phyloP scores from a whole-genome alignment of 306 rosid genomes.

The Styphnolobium japonicum region DNA sequence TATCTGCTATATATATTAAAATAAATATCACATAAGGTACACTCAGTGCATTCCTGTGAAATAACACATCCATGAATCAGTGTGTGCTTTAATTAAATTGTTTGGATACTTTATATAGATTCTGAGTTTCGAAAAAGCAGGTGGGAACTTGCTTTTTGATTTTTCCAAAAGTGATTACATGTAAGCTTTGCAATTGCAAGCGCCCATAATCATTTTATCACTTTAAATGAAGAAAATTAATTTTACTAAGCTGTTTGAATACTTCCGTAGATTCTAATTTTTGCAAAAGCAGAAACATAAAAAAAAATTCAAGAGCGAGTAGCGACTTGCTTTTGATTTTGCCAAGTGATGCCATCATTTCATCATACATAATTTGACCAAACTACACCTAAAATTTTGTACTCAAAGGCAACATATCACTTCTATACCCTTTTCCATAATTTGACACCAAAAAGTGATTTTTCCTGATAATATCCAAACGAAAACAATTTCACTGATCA shows the following conservation, averaged over 20 bases:
- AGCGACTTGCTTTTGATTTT: neutral
- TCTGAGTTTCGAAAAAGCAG: neutral
- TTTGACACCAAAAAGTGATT: neutral
- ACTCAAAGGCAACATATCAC: neutral
- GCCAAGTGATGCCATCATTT: neutral
- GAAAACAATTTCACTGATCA: neutral
- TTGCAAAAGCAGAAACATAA: neutral
- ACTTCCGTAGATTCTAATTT: neutral
- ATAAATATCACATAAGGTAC: neutral
- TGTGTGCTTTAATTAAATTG: neutral
- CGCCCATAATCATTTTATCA: neutral
- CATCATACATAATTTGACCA: neutral
- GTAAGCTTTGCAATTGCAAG: neutral
- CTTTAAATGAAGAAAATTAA: neutral
- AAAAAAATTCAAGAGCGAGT: too few species aligned
- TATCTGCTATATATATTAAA: neutral
- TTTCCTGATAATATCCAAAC: neutral
- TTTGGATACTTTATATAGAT: neutral
- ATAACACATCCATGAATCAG: neutral
- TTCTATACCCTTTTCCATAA: neutral
- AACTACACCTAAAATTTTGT: neutral
- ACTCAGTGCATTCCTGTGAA: neutral
- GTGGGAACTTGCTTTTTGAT: neutral
- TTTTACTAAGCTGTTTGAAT: neutral
- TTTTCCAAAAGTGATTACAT: too few species aligned